Conservation (phyloP, 2,329 filamentous ascomycete species). For the Orbilia oligospora region DNA sequence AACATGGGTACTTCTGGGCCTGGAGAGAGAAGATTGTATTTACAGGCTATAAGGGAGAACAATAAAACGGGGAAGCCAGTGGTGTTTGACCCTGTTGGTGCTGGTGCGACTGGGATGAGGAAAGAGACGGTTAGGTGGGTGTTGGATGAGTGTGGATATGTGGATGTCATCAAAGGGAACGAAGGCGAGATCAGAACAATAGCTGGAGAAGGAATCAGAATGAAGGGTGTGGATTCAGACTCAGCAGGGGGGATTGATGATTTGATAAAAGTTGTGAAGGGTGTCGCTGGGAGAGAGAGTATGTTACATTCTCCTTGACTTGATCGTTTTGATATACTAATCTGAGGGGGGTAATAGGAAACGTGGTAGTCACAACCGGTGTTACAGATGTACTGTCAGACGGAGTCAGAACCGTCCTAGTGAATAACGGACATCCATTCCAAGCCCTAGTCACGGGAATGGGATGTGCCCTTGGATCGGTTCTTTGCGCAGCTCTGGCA, state of each 20-base stretch:
- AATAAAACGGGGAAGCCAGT: constrained; percentile 82
- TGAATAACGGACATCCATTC: constrained; percentile 82
- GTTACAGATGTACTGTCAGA: constrained; percentile 82
- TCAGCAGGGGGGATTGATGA: constrained; percentile 73
- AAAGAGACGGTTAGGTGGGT: constrained; percentile 79
- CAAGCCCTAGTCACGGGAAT: constrained; percentile 79
- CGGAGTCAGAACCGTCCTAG: constrained; percentile 76
- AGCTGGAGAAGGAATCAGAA: constrained; percentile 74
- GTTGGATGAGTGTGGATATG: constrained; percentile 77
- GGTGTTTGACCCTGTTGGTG: constrained; percentile 90
- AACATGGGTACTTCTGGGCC: constrained; percentile 92
- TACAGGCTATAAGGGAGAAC: constrained; percentile 83
- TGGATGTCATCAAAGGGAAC: constrained; percentile 94
- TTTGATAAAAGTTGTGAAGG: constrained; percentile 75
- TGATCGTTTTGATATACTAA: neutral
- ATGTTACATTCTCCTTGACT: constrained; percentile 54
- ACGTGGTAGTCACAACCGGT: constrained; percentile 86
- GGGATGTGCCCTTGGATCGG: constrained; percentile 88
- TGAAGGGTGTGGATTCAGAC: constrained; percentile 84
- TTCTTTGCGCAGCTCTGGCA: constrained; percentile 81
- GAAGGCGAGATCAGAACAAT: constrained; percentile 87
- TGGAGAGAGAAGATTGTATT: constrained; percentile 78
- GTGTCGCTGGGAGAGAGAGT: constrained; percentile 77
- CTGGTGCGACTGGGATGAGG: constrained; percentile 83
- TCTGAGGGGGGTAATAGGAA: constrained; percentile 65